Base-by-base conservation (phyloP, 2,329 filamentous ascomycete species). In the Alternaria alternata region DNA sequence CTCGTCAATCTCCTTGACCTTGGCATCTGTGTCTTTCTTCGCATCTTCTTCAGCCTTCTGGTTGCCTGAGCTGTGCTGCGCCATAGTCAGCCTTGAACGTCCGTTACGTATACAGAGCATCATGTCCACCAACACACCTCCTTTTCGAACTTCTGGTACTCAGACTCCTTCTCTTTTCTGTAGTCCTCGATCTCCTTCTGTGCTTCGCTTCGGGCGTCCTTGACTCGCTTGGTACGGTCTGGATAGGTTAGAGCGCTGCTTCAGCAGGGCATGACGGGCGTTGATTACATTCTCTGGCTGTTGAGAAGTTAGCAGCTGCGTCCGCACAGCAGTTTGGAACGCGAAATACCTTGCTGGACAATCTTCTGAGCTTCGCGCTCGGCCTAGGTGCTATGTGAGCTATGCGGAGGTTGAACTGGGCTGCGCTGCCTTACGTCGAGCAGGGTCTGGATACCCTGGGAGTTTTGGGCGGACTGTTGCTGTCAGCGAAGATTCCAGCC, bases 301-400 rank as follows among this genome's bases (percentile, higher is more conserved):
- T 12, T 9, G 2, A 8, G 4, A 3, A 43, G 58, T 74, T 69
- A 77, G 66, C 20, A 38, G 28, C 22, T 12, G 39, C 20, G 41
- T 34, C 14, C n/a, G 3, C 4, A 47, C 2, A 9, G 18, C n/a
- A 7, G 7, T 2, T n/a, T 26, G 3, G 18, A 8, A 8, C 34
- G 20, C 5, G 12, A 79, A 83, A 62, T 80, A 96, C 94, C 92
- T 87, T 95, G 93, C 81, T 98, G 94, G 59, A 99, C 94, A 80
- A 99, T 99, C 87, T 97, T 97, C 83, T 97, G 94, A 63, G 95
- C 95, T 81, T 98, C 94, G 82, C 93, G 91, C 87, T 99, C 95
- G 74, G 95, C 94, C 94, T 98, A 71, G 69, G 56, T 67, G 54
- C 41, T 65, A 57, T 64, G 75, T 84, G 69, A 84, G 80, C 77